Base-by-base conservation (phyloP, 163 green algal species). In the Smithsoniella earleae region DNA sequence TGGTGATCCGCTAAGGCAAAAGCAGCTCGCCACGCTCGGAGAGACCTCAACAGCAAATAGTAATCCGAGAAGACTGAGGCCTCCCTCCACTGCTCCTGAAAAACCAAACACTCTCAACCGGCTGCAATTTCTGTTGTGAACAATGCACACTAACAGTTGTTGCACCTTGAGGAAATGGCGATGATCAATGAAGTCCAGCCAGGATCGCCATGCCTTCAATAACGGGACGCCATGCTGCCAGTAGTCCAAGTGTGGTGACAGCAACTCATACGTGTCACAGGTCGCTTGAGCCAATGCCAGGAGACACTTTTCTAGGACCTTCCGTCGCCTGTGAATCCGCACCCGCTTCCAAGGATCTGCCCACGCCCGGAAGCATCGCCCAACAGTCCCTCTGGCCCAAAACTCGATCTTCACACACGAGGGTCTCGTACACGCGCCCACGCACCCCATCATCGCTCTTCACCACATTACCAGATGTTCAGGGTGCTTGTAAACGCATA, bases 381-480 rank as follows among this genome's bases (percentile, higher is more conserved):
- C 6, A 27, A 25, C 31, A 13, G 13, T 64, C 8, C 16, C 8
- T 10, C 31, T 10, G 1, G 6, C 13, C 8, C 49, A 0, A 27
- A 36, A 64, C 49, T 64, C 25, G 33, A 18, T 36, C 49, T 64
- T 25, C 49, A 64, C 25, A 25, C 49, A 64, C 49, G n/a, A 64
- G 49, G 8, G 16, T 10, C 33, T 6, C 49, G 13, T 64, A 6
- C 13, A 25, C 16, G 8, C 5, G 13, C 13, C 44, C 44, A 54
- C 20, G 44, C 44, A 25, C 18, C 18, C 18, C 20, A 54, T 1
- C 44, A 54, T 54, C 44, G 20, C 20, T 25, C 44, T 20, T 54
- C 44, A 20, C 20, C 44, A 18, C 20, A 1, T 0, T 54, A 54
- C 16, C 18, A 54, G 16, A 54, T 27, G 43, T 27, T 54, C 43